phyloP scores from a whole-genome alignment of 1,284 basidiomycete species.

The Malassezia cuniculi region DNA sequence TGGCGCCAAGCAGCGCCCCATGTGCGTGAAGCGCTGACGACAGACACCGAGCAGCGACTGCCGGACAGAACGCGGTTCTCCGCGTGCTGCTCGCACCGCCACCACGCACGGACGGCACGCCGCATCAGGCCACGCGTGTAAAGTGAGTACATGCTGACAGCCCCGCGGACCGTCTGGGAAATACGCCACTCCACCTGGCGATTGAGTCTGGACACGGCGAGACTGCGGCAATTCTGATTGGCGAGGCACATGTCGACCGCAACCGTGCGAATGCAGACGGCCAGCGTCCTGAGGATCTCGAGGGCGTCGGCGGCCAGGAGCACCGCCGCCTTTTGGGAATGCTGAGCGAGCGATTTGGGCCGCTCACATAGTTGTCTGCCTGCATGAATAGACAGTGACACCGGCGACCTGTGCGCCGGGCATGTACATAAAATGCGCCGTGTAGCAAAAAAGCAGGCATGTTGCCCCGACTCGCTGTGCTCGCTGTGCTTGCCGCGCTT shows the following conservation, averaged over 20 bases:
- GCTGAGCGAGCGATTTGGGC: no score
- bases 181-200: conserved; percentile 28
- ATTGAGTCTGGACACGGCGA: conserved; percentile 21
- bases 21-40: conserved; percentile 13
- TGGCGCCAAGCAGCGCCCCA: conserved; percentile 19
- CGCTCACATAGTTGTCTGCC: no score
- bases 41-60: conserved; percentile 20
- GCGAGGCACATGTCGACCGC: conserved; percentile 19
- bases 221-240: conserved; percentile 23
- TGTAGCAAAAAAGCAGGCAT: no score
- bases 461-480: no score
- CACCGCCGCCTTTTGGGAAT: no score
- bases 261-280: conserved; percentile 20
- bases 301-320: conserved; percentile 21
- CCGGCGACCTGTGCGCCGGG: no score
- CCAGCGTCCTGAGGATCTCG: conserved; percentile 19
- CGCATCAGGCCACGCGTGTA: conserved; percentile 23
- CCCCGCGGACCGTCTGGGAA: conserved; percentile 22
- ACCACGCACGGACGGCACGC: conserved; percentile 11
- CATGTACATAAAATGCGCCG: no score
- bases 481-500: no score
- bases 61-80: conserved; percentile 20
- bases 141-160: conserved; percentile 20
- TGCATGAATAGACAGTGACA: no score
- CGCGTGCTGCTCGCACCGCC: conserved; percentile 19